Evolutionary conservation across 1,284 basidiomycete genomes (phyloP).

Genomic region (Tylopilus microsporus): DNA sequence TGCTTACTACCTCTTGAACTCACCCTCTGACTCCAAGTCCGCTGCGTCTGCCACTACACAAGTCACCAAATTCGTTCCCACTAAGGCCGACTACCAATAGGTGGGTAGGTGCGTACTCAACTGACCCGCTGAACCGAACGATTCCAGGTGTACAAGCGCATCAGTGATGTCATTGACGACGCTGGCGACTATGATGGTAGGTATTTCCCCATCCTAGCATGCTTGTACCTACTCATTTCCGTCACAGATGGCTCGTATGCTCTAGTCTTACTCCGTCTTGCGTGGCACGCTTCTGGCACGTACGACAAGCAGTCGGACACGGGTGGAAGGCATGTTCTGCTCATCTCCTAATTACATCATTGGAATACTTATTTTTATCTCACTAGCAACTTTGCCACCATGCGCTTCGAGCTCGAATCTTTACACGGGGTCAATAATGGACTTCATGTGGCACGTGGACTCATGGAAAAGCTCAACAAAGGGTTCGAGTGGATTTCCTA

Average conservation of each 20-base stretch:
- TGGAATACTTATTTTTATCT: neutral
- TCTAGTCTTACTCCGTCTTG: slow-evolving; percentile 88
- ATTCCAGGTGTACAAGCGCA: slow-evolving; percentile 70
- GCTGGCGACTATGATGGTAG: slow-evolving; percentile 77
- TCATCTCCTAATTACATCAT: neutral
- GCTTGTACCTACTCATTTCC: neutral
- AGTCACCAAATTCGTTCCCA: slow-evolving; percentile 60
- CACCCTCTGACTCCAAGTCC: slow-evolving; percentile 40
- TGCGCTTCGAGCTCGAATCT: slow-evolving; percentile 88
- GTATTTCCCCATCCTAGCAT: neutral
- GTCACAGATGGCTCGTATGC: slow-evolving; percentile 82
- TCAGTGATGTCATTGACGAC: slow-evolving; percentile 49
- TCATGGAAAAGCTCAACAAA: slow-evolving; percentile 86
- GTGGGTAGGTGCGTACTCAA: slow-evolving; percentile 33
- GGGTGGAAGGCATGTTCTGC: slow-evolving; percentile 69
- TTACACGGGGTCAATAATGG: slow-evolving; percentile 87
- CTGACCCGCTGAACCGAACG: neutral
- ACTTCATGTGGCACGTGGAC: slow-evolving; percentile 72
- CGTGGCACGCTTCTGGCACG: slow-evolving; percentile 91
- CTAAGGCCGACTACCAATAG: slow-evolving; percentile 84
- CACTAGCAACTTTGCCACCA: slow-evolving; percentile 85
- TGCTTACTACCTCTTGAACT: slow-evolving; percentile 53
- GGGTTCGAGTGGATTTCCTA: slow-evolving; percentile 89
- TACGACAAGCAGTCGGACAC: slow-evolving; percentile 83
- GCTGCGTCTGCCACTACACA: slow-evolving; percentile 48